Percentiles rank a stretch among this genome's conserved stretches.
These are phyloP conservation scores for Mycena polygramma DNA, from an alignment of 768 basidiomycete species.

Conservation along the genomic window DNA sequence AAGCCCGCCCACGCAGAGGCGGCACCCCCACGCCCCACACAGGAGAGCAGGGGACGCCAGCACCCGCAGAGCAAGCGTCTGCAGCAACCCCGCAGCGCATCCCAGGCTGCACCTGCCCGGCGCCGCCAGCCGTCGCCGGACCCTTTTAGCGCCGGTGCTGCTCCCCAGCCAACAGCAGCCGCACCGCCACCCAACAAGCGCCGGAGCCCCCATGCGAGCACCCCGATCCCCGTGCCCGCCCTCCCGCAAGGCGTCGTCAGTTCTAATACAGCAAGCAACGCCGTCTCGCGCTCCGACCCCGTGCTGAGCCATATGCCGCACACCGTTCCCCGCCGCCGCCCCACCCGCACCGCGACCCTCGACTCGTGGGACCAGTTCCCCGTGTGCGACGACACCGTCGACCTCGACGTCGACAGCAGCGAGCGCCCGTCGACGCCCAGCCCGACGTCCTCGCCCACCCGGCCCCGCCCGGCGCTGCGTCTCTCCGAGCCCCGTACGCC, in stretches of 20 bases:
- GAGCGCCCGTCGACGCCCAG: slow-evolving; percentile 1
- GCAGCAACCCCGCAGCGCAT: slow-evolving; percentile 30
- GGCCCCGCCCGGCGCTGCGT: slow-evolving; percentile 47
- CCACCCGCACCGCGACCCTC: slow-evolving; percentile 50
- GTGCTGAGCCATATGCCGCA: slow-evolving; percentile 51
- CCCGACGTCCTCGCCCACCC: slow-evolving; percentile 54
- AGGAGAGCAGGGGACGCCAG: neutral
- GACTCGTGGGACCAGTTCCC: slow-evolving; percentile 61
- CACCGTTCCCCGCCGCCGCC: slow-evolving; percentile 26
- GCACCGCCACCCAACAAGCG: slow-evolving; percentile 63
- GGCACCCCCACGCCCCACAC: slow-evolving; percentile 13
- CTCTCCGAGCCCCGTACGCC: slow-evolving; percentile 35
- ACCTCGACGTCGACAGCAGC: slow-evolving; percentile 51
- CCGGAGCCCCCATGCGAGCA: slow-evolving; percentile 15
- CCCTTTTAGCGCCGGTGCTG: slow-evolving; percentile 27
- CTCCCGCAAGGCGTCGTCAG: slow-evolving; percentile 19
- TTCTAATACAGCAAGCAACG: slow-evolving; percentile 32
- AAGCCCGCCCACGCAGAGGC: slow-evolving; percentile 42
- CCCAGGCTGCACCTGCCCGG: slow-evolving; percentile 43
- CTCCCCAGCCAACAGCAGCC: slow-evolving; percentile 44
- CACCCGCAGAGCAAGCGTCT: neutral
- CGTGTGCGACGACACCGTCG: slow-evolving; percentile 76
- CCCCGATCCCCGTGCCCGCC: slow-evolving; percentile 29
- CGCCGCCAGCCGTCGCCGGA: slow-evolving; percentile 60
- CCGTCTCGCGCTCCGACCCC: slow-evolving; percentile 68